Evolutionary conservation across 257 asterid species (phyloP).

Genomic region (Solanum piurae): DNA sequence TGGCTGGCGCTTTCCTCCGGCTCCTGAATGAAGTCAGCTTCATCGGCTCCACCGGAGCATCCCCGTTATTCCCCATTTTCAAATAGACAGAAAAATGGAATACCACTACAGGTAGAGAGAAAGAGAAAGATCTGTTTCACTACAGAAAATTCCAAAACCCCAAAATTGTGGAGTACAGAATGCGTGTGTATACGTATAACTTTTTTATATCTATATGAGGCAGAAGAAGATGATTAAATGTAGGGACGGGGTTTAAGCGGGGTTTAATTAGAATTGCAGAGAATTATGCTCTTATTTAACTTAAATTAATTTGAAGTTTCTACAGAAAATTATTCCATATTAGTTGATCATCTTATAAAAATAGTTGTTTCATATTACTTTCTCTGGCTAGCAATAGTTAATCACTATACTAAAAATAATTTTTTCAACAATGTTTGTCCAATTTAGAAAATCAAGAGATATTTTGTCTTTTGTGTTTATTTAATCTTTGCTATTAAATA

Average conservation of each 20-base stretch:
- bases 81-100: background rate
- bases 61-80: background rate
- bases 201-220: background rate
- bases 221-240: background rate
- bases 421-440: no score
- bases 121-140: background rate
- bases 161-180: background rate
- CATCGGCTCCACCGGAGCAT: background rate
- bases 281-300: background rate
- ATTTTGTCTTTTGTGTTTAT: no score
- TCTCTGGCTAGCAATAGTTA: no score
- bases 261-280: background rate
- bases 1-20: slow-evolving; percentile 22
- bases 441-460: no score
- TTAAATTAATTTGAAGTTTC: no score
- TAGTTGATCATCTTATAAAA: no score
- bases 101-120: background rate
- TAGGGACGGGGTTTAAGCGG: background rate
- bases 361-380: no score
- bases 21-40: slow-evolving; percentile 33
- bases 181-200: background rate
- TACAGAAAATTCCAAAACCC: background rate
- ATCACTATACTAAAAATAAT: no score
- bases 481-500: no score
- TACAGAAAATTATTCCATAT: no score